Evolutionary conservation across 495 filamentous ascomycete species (phyloP).

Genomic region (Platismatia glauca): DNA sequence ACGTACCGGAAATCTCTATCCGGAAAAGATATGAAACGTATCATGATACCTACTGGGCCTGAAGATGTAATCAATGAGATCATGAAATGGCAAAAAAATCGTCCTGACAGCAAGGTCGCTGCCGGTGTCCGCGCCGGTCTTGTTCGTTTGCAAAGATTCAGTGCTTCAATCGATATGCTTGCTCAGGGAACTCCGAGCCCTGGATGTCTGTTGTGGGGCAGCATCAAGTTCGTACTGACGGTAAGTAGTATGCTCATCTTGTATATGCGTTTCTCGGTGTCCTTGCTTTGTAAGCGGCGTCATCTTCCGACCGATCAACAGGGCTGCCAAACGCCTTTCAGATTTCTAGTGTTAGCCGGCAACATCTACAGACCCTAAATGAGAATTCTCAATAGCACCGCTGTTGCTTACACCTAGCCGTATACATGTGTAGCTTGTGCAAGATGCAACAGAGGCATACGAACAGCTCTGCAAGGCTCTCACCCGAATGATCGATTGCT

Average conservation of each 20-base stretch:
- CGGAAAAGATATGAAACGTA: not conserved
- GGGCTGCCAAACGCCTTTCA: not conserved
- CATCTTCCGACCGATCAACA: not conserved
- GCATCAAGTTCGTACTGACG: not conserved
- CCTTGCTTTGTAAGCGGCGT: not conserved
- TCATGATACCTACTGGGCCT: conserved; percentile 5
- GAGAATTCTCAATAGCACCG: not conserved
- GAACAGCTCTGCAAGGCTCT: conserved; percentile 7
- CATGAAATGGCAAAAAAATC: not conserved
- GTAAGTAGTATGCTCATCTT: not conserved
- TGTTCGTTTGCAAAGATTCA: conserved; percentile 3
- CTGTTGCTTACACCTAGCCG: not conserved
- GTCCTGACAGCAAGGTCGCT: not conserved
- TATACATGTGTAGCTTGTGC: not conserved
- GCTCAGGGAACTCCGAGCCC: conserved; percentile 6
- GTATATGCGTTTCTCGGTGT: not conserved
- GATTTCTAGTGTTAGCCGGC: not conserved
- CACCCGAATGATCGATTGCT: conserved; percentile 1
- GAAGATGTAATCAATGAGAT: conserved; percentile 8
- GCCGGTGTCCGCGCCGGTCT: not conserved
- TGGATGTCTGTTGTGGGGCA: not conserved
- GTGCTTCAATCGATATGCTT: conserved; percentile 3
- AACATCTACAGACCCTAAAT: not conserved
- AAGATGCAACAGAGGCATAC: conserved; percentile 6
- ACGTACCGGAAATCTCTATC: not conserved